Conservation (phyloP, 139 green algal species). For the Picochlorum sp. region DNA sequence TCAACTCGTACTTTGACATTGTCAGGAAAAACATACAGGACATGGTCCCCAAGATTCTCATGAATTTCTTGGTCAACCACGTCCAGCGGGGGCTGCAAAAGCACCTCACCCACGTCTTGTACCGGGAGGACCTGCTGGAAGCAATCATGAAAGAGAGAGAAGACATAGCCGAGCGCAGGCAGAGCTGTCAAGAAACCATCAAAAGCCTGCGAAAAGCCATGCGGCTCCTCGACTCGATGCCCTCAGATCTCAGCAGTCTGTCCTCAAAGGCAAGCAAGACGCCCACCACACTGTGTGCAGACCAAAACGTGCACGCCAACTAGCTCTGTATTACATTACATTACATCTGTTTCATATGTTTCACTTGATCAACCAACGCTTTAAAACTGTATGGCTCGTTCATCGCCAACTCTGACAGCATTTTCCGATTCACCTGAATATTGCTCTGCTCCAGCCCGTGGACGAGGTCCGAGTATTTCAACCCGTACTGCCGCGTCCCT, state of each 20-base stretch:
- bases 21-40: constrained; percentile 78
- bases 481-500: constrained; percentile 73
- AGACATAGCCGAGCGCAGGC: constrained; percentile 54
- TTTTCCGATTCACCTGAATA: constrained; percentile 88
- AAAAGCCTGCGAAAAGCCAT: constrained; percentile 36
- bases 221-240: constrained; percentile 47
- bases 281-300: background rate
- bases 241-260: constrained; percentile 28
- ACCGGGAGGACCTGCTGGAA: constrained; percentile 73
- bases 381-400: constrained; percentile 91
- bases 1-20: constrained; percentile 87
- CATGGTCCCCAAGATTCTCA: constrained; percentile 85
- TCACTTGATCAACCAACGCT: constrained; percentile 81
- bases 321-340: too few relatives aligned
- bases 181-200: constrained; percentile 39
- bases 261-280: background rate
- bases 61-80: constrained; percentile 87
- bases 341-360: constrained; percentile 57
- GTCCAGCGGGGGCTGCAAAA: constrained; percentile 71
- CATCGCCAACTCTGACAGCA: constrained; percentile 84
- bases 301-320: background rate
- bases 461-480: constrained; percentile 84
- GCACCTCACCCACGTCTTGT: constrained; percentile 73
- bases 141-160: constrained; percentile 70
- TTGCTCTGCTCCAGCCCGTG: constrained; percentile 75